A percentile compares a stretch with the other conserved stretches of the same genome.
Evolutionary conservation across 345 rosid species (phyloP).

Genomic region (Zanthoxylum bungeanum): DNA sequence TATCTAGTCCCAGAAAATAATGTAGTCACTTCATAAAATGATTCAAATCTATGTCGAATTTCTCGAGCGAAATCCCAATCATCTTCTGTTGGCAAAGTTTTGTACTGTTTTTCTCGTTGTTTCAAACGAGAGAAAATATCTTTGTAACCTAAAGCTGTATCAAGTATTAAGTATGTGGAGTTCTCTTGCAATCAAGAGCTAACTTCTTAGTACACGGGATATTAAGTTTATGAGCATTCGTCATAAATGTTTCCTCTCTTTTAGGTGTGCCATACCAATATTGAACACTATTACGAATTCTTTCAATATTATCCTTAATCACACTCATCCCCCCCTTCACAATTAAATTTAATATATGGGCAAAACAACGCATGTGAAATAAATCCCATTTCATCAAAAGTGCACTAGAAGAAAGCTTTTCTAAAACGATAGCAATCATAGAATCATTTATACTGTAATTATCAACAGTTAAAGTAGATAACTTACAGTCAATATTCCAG

Average conservation of each 20-base stretch:
- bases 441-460: neutral
- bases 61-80: slow-evolving; percentile 5
- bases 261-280: neutral
- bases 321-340: neutral
- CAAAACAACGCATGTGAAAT: neutral
- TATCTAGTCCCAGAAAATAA: neutral
- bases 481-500: neutral
- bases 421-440: neutral
- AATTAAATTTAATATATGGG: neutral
- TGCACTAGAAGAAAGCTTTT: neutral
- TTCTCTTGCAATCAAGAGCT: neutral
- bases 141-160: neutral
- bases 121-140: neutral
- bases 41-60: neutral
- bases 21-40: neutral
- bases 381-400: neutral
- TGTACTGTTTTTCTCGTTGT: neutral
- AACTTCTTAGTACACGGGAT: neutral
- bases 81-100: neutral
- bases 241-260: neutral
- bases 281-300: neutral
- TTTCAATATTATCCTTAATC: neutral
- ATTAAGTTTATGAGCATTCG: neutral
- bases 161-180: neutral
- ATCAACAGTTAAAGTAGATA: neutral